phyloP scores from a whole-genome alignment of 139 green algal species.

The Haematococcus lacustris region DNA sequence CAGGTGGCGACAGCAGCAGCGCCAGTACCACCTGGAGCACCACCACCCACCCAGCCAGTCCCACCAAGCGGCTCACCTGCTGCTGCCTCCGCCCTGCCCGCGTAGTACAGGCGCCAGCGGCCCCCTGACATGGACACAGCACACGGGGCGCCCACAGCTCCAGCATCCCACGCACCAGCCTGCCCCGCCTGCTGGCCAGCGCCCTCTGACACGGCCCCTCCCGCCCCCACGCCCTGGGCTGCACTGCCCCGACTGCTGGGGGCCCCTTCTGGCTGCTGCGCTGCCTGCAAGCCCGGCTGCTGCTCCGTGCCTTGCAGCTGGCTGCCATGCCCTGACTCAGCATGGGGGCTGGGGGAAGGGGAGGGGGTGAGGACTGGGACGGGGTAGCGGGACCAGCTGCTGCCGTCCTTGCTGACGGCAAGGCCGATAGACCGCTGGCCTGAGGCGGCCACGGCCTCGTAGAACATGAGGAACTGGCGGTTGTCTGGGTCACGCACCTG shows the following conservation, averaged over 20 bases:
- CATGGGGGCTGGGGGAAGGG: not conserved
- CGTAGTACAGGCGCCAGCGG: conserved; percentile 79
- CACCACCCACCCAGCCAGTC: too few species aligned
- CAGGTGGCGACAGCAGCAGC: not conserved
- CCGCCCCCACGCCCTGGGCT: not conserved
- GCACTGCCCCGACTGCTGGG: too few species aligned
- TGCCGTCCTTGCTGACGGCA: conserved; percentile 63
- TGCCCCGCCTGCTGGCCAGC: not conserved
- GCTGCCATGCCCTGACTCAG: conserved; percentile 14
- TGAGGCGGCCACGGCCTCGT: conserved; percentile 72
- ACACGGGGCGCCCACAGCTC: conserved; percentile 70
- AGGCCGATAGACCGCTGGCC: conserved; percentile 62
- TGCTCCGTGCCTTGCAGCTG: not conserved
- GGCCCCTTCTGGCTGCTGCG: not conserved
- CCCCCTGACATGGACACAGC: conserved; percentile 71
- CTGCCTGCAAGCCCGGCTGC: not conserved
- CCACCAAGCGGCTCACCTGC: conserved; percentile 2
- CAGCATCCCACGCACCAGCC: conserved; percentile 58
- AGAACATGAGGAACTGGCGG: conserved; percentile 83
- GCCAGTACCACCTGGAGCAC: not conserved
- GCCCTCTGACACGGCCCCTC: not conserved
- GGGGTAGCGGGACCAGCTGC: conserved; percentile 44
- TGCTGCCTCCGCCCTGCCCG: conserved; percentile 17
- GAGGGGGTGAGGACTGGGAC: not conserved
- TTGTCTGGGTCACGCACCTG: conserved; percentile 61